These are phyloP conservation scores for Fusarium tjaetaba DNA, from an alignment of 2,329 filamentous ascomycete genomes.

Conservation along the genomic window DNA sequence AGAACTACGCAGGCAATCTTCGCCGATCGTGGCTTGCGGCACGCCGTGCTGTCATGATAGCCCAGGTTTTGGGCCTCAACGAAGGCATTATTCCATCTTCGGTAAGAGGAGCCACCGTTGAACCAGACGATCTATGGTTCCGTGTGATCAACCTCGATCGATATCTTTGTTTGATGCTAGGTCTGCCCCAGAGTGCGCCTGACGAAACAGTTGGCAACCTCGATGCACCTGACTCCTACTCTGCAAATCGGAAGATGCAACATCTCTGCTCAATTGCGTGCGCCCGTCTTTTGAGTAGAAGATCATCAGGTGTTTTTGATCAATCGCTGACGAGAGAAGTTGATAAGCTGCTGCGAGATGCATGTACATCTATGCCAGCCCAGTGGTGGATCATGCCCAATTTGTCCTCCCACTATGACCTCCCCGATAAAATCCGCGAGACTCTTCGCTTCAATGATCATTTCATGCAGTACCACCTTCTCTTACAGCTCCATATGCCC, in stretches of 20 bases:
- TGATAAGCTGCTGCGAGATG: slow-evolving; percentile 58
- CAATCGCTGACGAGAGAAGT: slow-evolving; percentile 52
- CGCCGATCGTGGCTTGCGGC: slow-evolving; percentile 57
- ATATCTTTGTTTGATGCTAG: slow-evolving; percentile 59
- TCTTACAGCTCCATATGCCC: slow-evolving; percentile 64
- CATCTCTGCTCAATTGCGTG: slow-evolving; percentile 54
- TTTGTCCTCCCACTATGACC: slow-evolving; percentile 17
- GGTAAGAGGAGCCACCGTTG: slow-evolving; percentile 22
- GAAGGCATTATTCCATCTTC: slow-evolving; percentile 21
- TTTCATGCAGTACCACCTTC: slow-evolving; percentile 60
- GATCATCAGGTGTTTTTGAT: slow-evolving; percentile 44
- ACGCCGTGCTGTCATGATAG: slow-evolving; percentile 57
- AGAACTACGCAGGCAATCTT: slow-evolving; percentile 58
- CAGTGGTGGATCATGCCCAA: slow-evolving; percentile 59
- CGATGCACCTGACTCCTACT: slow-evolving; percentile 44
- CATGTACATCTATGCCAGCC: slow-evolving; percentile 52
- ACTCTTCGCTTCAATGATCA: slow-evolving; percentile 54
- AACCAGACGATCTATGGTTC: slow-evolving; percentile 56
- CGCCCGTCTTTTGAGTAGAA: slow-evolving; percentile 58
- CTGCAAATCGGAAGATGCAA: slow-evolving; percentile 56
- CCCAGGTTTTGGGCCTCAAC: slow-evolving; percentile 54
- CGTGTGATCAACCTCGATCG: slow-evolving; percentile 57
- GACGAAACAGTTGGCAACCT: slow-evolving; percentile 51
- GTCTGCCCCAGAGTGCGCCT: slow-evolving; percentile 54
- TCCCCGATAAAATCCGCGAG: slow-evolving; percentile 42